Percentiles rank a stretch among this genome's conserved stretches.
Evolutionary conservation across 2,329 filamentous ascomycete genomes (phyloP).

Genomic region (Curvularia sp.): DNA sequence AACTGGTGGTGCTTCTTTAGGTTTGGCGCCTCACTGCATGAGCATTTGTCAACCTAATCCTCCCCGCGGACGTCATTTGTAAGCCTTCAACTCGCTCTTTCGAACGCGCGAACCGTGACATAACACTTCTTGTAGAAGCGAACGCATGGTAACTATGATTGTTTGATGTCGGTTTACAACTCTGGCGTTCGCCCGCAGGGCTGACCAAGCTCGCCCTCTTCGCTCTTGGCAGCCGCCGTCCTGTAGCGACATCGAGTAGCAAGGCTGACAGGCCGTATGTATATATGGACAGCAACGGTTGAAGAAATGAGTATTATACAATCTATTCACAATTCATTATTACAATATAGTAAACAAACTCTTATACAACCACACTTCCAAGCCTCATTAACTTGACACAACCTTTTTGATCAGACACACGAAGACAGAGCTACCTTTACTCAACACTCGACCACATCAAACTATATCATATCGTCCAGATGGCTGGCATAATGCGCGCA

Average conservation of each 20-base stretch:
- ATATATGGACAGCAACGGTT: not conserved
- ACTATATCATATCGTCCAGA: not conserved
- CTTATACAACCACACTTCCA: not conserved
- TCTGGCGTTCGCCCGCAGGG: not conserved
- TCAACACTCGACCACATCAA: not conserved
- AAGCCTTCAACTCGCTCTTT: constrained; percentile 5
- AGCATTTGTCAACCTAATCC: not conserved
- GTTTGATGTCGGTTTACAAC: not conserved
- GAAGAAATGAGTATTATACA: not conserved
- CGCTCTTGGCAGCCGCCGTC: not conserved
- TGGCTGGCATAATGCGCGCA: constrained; percentile 60
- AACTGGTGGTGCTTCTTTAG: not conserved
- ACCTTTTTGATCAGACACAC: not conserved
- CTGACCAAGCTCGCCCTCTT: constrained; percentile 15
- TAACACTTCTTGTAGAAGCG: not conserved
- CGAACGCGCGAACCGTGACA: not conserved
- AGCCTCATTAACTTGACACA: not conserved
- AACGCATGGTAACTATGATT: not conserved
- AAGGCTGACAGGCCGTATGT: not conserved
- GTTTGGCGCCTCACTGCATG: not conserved
- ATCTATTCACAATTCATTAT: not conserved
- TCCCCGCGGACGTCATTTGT: not conserved
- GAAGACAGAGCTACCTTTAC: not conserved
- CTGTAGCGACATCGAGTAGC: not conserved
- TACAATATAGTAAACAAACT: not conserved